A percentile compares a stretch with the other conserved stretches of the same genome.
Conservation (phyloP, 345 rosid genomes). For the Populus alba region DNA sequence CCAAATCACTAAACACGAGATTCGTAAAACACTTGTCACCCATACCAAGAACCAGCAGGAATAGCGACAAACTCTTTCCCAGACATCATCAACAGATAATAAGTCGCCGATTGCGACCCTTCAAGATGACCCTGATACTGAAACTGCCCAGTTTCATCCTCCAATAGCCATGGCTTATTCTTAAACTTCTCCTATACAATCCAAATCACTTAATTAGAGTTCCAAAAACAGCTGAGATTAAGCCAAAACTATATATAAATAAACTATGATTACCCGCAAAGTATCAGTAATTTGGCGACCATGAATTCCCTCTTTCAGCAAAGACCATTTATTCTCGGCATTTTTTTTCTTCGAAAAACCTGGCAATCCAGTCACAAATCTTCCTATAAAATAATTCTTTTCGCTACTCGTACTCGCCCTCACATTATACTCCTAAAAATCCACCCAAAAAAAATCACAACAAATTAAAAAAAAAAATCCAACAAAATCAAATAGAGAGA, state of each 20-base stretch:
- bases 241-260: neutral
- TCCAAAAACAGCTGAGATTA: neutral
- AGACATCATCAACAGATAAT: constrained; percentile 79
- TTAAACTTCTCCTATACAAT: constrained; percentile 69
- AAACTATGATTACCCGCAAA: constrained; percentile 51
- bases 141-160: constrained; percentile 93
- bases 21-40: neutral
- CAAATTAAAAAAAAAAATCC: neutral
- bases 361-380: constrained; percentile 75
- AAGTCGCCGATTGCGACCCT: constrained; percentile 95
- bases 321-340: constrained; percentile 85
- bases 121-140: constrained; percentile 93
- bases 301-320: constrained; percentile 81
- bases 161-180: constrained; percentile 92
- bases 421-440: constrained; percentile 71
- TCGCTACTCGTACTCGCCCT: constrained; percentile 60
- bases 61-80: constrained; percentile 82
- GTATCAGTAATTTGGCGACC: constrained; percentile 82
- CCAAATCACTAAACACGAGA: neutral
- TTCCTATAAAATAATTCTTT: constrained; percentile 85
- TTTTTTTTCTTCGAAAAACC: constrained; percentile 76
- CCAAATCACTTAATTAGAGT: neutral
- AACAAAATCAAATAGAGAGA: neutral
- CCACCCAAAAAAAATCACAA: neutral
- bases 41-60: constrained; percentile 96